Conservation (phyloP, 2,329 filamentous ascomycete genomes). For the Neocatenulostroma microsporum region DNA sequence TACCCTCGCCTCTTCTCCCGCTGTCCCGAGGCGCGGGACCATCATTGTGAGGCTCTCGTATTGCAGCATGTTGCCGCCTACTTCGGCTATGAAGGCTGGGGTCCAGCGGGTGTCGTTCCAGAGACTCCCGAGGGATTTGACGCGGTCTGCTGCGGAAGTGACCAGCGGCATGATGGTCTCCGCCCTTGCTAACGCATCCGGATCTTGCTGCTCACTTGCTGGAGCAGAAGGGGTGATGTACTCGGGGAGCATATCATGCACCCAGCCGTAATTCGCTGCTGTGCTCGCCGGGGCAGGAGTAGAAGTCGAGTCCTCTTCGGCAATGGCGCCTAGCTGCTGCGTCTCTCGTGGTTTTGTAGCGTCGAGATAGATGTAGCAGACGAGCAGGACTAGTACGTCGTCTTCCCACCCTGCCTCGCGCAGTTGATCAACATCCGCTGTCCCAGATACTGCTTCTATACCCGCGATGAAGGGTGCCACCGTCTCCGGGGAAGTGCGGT, state of each 20-base stretch:
- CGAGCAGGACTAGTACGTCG: slow-evolving; percentile 28
- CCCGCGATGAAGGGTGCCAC: slow-evolving; percentile 23
- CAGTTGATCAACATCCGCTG: slow-evolving; percentile 23
- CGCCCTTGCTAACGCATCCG: slow-evolving; percentile 15
- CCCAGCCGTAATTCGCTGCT: no score
- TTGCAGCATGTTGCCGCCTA: slow-evolving; percentile 26
- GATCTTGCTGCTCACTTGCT: slow-evolving; percentile 6
- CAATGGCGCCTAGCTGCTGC: slow-evolving; percentile 44
- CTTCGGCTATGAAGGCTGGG: slow-evolving; percentile 21
- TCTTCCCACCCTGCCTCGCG: slow-evolving; percentile 30
- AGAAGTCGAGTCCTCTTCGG: no score
- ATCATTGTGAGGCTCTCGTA: slow-evolving; percentile 29
- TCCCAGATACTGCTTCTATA: slow-evolving; percentile 24
- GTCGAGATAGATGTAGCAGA: slow-evolving; percentile 20
- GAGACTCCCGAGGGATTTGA: slow-evolving; percentile 12
- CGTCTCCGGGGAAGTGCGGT: slow-evolving; percentile 13
- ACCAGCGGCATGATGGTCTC: slow-evolving; percentile 21
- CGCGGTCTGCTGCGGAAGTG: slow-evolving; percentile 12
- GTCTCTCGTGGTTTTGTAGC: slow-evolving; percentile 22
- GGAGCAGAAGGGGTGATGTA: slow-evolving; percentile 12
- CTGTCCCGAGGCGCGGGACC: slow-evolving; percentile 12
- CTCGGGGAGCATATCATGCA: slow-evolving; percentile 11
- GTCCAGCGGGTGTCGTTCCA: slow-evolving; percentile 25
- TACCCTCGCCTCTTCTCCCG: slow-evolving; percentile 18
- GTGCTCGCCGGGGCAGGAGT: no score